These are phyloP conservation scores for Beauveria caledonica DNA, from an alignment of 2,329 filamentous ascomycete genomes.

Conservation along the genomic window DNA sequence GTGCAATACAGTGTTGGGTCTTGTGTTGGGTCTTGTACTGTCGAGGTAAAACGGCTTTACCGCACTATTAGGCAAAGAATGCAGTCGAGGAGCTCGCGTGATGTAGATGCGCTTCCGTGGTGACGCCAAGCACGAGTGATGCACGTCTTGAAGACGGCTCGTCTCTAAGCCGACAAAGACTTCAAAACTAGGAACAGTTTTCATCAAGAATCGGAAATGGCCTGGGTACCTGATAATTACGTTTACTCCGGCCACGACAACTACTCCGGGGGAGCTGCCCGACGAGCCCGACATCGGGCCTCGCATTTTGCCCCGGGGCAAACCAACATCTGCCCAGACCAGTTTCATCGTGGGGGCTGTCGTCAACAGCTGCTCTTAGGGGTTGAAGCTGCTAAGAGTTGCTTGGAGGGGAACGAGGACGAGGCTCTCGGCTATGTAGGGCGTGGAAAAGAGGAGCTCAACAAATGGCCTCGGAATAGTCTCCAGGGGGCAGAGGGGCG, in stretches of 20 bases:
- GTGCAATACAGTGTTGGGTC: no score
- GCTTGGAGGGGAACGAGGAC: neutral
- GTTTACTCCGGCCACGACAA: neutral
- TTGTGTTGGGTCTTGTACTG: no score
- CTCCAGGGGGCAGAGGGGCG: neutral
- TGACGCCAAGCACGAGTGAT: neutral
- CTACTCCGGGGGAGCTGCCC: conserved; percentile 1
- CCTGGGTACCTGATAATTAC: neutral
- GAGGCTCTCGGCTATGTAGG: conserved; percentile 3
- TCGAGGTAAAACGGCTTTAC: no score
- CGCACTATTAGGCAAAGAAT: no score
- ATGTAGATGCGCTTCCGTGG: neutral
- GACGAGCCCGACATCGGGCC: conserved; percentile 5
- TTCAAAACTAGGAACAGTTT: neutral
- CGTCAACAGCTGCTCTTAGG: conserved; percentile 4
- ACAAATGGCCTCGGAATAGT: neutral
- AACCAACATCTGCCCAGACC: neutral
- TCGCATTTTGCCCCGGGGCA: neutral
- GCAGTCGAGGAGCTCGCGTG: neutral
- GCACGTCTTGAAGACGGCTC: neutral
- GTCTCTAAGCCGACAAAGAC: neutral
- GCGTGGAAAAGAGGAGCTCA: conserved; percentile 9
- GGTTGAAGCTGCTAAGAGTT: neutral
- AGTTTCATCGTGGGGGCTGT: neutral
- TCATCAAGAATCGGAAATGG: neutral